Conservation (phyloP, 179 eudicot genomes). For the Monotropa hypopitys region DNA sequence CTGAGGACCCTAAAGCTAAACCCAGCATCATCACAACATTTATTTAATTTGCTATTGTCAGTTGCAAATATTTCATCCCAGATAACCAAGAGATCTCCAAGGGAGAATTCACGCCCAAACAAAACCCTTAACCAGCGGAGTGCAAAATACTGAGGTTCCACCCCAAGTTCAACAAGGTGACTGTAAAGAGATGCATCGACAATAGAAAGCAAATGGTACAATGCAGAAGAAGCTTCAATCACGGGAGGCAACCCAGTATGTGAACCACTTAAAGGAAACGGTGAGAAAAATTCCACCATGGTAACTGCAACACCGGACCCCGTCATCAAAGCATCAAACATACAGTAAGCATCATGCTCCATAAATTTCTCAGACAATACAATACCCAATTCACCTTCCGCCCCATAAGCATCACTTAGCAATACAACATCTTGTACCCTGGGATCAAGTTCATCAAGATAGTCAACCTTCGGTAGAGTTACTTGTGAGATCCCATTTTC, state of each 20-base stretch:
- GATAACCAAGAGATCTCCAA: constrained; percentile 53
- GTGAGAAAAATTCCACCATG: constrained; percentile 82
- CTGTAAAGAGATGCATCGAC: constrained; percentile 74
- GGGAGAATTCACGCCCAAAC: constrained; percentile 85
- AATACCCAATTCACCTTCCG: constrained; percentile 92
- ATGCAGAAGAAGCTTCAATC: constrained; percentile 81
- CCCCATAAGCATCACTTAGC: constrained; percentile 87
- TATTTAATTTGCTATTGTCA: constrained; percentile 35
- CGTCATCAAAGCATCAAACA: constrained; percentile 91
- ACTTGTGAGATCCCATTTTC: constrained; percentile 32
- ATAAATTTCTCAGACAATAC: constrained; percentile 76
- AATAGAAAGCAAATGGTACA: constrained; percentile 72
- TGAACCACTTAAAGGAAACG: constrained; percentile 33
- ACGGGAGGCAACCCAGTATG: constrained; percentile 61
- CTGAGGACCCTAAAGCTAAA: constrained; percentile 35
- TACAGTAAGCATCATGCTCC: constrained; percentile 89
- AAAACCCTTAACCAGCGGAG: constrained; percentile 92
- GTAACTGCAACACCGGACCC: constrained; percentile 71
- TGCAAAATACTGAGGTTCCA: constrained; percentile 93
- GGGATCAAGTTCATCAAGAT: constrained; percentile 58
- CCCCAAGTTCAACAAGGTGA: constrained; percentile 85
- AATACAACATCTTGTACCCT: constrained; percentile 49
- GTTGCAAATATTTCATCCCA: constrained; percentile 89
- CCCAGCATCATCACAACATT: constrained; percentile 29
- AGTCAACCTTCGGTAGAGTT: constrained; percentile 24